phyloP scores from a whole-genome alignment of 306 rosid species.

The Comarum palustre region DNA sequence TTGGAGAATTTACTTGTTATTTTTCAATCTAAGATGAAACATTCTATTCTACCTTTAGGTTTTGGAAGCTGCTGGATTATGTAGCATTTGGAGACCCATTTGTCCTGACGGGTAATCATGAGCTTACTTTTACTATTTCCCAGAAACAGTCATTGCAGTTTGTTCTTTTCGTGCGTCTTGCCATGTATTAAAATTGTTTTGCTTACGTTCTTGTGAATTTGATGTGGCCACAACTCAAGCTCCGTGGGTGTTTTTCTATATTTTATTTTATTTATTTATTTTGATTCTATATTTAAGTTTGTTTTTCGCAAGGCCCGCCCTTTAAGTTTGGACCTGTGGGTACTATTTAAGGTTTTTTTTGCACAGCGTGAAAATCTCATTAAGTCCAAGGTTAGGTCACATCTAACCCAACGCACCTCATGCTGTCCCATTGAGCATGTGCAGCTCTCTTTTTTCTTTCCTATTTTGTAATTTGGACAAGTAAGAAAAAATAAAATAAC shows the following conservation, averaged over 20 bases:
- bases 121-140: conserved; percentile 17
- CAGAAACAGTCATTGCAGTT: neutral
- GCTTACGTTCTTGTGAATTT: neutral
- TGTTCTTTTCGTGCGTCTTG: neutral
- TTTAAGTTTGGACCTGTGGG: neutral
- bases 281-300: neutral
- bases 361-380: neutral
- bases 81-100: conserved; percentile 92
- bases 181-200: neutral
- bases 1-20: neutral
- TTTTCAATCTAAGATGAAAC: conserved; percentile 6
- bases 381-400: neutral
- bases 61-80: conserved; percentile 50
- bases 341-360: neutral
- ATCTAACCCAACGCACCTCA: neutral
- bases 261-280: neutral
- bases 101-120: conserved; percentile 89
- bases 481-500: neutral
- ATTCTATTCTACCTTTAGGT: conserved; percentile 40
- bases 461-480: neutral
- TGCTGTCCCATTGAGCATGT: neutral
- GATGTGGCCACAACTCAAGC: neutral
- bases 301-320: neutral
- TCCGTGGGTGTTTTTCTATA: neutral
- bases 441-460: neutral